Evolutionary conservation across 129 eudicot genomes (phyloP).

Genomic region (Tagetes patula): DNA sequence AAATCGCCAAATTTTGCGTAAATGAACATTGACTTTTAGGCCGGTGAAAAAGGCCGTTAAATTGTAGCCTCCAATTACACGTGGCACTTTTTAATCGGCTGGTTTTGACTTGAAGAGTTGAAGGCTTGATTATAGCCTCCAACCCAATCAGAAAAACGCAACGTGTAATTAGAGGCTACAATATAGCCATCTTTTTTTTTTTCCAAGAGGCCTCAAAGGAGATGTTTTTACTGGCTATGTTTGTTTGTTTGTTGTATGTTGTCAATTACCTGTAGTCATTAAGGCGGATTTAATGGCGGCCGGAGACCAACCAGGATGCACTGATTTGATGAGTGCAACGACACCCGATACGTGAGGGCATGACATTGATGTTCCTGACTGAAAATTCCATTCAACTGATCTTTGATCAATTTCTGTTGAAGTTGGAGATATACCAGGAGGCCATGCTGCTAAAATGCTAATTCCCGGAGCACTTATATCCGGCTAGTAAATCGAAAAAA

Average conservation of each 20-base stretch:
- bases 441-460: constrained; percentile 78
- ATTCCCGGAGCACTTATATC: constrained; percentile 77
- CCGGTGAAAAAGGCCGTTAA: too few species aligned
- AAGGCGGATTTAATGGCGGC: constrained; percentile 76
- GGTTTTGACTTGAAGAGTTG: too few species aligned
- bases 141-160: too few species aligned
- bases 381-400: constrained; percentile 53
- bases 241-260: not conserved
- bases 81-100: too few species aligned
- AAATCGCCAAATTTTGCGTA: too few species aligned
- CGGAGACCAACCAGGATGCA: constrained; percentile 71
- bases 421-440: constrained; percentile 58
- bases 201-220: too few species aligned
- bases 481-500: constrained; percentile 41
- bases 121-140: too few species aligned
- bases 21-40: too few species aligned
- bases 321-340: constrained; percentile 64
- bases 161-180: too few species aligned
- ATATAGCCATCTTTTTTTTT: too few species aligned
- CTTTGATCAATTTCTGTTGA: constrained; percentile 32
- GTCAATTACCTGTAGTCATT: constrained; percentile 60
- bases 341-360: constrained; percentile 83
- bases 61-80: too few species aligned
- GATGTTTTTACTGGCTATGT: not conserved
- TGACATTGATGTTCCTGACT: constrained; percentile 79